These are phyloP conservation scores for Chaetoceros muelleri DNA, from an alignment of 108 stramenopile genomes.

Conservation along the genomic window DNA sequence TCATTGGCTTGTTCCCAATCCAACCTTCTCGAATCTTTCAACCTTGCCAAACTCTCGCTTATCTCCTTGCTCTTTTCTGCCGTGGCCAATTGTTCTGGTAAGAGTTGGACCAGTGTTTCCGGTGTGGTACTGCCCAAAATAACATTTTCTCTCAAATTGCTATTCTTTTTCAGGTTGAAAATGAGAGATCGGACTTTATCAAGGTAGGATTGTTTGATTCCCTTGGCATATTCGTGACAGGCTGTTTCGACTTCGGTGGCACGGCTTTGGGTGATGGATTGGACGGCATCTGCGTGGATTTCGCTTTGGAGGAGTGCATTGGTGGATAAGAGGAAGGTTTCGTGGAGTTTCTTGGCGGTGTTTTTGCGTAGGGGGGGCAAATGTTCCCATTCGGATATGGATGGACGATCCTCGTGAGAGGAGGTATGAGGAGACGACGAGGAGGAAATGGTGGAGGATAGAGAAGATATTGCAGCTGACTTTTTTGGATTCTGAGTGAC, in stretches of 20 bases:
- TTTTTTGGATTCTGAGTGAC: conserved; percentile 12
- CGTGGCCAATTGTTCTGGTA: conserved; percentile 55
- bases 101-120: conserved; percentile 48
- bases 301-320: conserved; percentile 41
- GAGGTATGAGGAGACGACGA: conserved; percentile 2
- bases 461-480: background rate
- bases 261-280: conserved; percentile 42
- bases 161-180: conserved; percentile 85
- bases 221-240: conserved; percentile 29
- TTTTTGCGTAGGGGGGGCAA: conserved; percentile 55
- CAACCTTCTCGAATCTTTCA: conserved; percentile 62
- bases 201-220: conserved; percentile 43
- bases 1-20: conserved; percentile 88
- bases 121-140: conserved; percentile 48
- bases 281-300: conserved; percentile 56
- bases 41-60: conserved; percentile 37
- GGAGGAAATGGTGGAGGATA: background rate
- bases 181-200: conserved; percentile 65
- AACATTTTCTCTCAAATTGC: conserved; percentile 35
- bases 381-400: conserved; percentile 43
- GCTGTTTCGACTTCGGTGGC: conserved; percentile 63
- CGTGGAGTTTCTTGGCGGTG: conserved; percentile 60
- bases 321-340: conserved; percentile 32
- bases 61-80: conserved; percentile 54
- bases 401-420: conserved; percentile 16